Conservation (phyloP, 2,329 filamentous ascomycete genomes). For the Rhynchosporium graminicola region DNA sequence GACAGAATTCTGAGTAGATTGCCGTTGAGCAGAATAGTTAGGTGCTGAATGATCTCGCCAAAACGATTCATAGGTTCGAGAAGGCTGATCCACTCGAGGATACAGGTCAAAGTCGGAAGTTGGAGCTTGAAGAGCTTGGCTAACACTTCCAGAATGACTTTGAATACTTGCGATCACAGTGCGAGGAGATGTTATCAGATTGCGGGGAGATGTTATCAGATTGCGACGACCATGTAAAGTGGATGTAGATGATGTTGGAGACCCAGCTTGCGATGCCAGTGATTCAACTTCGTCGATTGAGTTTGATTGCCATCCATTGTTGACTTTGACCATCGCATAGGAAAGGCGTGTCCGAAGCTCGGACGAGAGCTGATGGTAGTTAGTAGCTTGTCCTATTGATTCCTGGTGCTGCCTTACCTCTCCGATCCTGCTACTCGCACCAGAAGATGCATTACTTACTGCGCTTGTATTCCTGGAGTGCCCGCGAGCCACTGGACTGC, state of each 20-base stretch:
- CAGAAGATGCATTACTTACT: conserved; percentile 60
- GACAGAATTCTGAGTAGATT: conserved; percentile 44
- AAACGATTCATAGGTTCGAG: conserved; percentile 47
- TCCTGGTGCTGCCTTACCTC: conserved; percentile 57
- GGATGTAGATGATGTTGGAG: conserved; percentile 60
- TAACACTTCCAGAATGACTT: conserved; percentile 26
- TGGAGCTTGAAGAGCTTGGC: conserved; percentile 24
- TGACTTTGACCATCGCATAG: conserved; percentile 93
- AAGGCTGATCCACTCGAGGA: conserved; percentile 38
- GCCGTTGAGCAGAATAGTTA: conserved; percentile 41
- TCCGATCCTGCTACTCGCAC: conserved; percentile 68
- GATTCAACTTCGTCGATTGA: conserved; percentile 77
- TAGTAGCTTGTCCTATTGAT: conserved; percentile 22
- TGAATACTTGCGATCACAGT: conserved; percentile 44
- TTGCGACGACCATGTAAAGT: conserved; percentile 54
- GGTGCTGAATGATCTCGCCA: conserved; percentile 47
- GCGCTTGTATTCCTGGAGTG: conserved; percentile 75
- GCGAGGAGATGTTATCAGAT: conserved; percentile 53
- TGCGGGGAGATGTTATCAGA: conserved; percentile 56
- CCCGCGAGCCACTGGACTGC: conserved; percentile 41
- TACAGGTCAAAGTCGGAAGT: conserved; percentile 40
- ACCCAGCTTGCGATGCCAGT: conserved; percentile 67
- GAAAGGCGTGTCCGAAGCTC: conserved; percentile 82
- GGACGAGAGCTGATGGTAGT: conserved; percentile 42
- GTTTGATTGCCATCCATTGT: conserved; percentile 82